A percentile compares a stretch with the other conserved stretches of the same genome.
Conservation (phyloP, 1,284 basidiomycete species). For the Leccinum proliferum region DNA sequence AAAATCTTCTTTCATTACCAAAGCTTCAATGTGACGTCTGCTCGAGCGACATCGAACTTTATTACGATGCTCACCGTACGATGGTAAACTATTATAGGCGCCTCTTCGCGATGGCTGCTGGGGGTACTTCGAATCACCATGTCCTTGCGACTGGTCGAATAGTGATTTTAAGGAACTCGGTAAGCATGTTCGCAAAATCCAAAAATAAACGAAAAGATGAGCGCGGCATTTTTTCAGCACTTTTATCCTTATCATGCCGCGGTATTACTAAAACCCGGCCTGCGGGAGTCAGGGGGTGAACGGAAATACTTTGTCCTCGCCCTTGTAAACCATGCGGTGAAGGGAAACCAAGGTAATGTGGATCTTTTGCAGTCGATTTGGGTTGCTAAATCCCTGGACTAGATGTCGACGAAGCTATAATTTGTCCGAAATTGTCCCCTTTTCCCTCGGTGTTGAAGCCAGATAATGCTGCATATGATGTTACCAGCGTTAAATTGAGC, state of each 20-base stretch:
- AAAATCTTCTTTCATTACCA: constrained; percentile 57
- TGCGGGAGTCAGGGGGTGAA: constrained; percentile 42
- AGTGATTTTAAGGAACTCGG: constrained; percentile 79
- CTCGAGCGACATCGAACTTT: constrained; percentile 62
- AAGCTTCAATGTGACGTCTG: constrained; percentile 71
- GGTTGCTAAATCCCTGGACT: background rate
- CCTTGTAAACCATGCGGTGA: constrained; percentile 61
- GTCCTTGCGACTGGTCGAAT: constrained; percentile 72
- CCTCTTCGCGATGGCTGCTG: constrained; percentile 61
- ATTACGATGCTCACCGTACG: constrained; percentile 73
- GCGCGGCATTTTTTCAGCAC: constrained; percentile 48
- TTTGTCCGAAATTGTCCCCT: constrained; percentile 77
- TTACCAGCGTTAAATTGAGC: constrained; percentile 62
- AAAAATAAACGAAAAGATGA: background rate
- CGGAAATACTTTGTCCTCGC: constrained; percentile 73
- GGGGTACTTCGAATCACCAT: constrained; percentile 65
- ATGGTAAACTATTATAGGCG: constrained; percentile 64
- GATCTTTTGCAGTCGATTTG: background rate
- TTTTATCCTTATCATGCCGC: constrained; percentile 70
- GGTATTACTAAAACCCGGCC: constrained; percentile 72
- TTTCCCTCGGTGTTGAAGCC: constrained; percentile 41
- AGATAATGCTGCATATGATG: constrained; percentile 63
- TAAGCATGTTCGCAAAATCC: constrained; percentile 34
- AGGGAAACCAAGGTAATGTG: constrained; percentile 49
- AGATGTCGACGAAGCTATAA: constrained; percentile 59